Conservation (phyloP, 2,329 filamentous ascomycete genomes). For the Exophiala calicioides region DNA sequence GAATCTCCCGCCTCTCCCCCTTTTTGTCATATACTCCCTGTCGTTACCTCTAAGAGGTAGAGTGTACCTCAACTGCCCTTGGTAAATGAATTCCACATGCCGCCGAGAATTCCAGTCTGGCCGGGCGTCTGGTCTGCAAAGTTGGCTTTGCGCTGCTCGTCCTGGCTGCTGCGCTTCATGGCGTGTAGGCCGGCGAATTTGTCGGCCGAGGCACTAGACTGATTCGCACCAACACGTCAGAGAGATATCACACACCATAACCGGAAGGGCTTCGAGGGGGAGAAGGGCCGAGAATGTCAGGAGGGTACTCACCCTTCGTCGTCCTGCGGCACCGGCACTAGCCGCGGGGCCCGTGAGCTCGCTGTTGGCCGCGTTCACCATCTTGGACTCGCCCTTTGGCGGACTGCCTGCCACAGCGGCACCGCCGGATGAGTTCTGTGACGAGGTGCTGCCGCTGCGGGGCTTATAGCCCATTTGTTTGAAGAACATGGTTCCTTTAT, state of each 20-base stretch:
- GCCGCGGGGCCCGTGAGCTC: constrained; percentile 3
- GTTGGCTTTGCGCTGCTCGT: constrained; percentile 22
- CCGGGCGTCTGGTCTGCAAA: constrained; percentile 29
- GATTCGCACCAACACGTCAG: background rate
- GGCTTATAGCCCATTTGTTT: constrained; percentile 33
- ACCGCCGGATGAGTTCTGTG: constrained; percentile 6
- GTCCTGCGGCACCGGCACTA: constrained; percentile 20
- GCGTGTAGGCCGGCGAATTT: constrained; percentile 28
- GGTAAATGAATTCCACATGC: constrained; percentile 31
- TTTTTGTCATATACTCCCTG: too few species aligned
- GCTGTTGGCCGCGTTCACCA: background rate
- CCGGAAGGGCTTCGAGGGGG: background rate
- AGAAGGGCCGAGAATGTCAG: too few species aligned
- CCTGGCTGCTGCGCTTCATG: constrained; percentile 25
- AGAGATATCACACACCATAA: background rate
- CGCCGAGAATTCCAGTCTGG: constrained; percentile 25
- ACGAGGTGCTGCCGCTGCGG: constrained; percentile 27
- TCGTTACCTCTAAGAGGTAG: too few species aligned
- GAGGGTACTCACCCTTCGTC: constrained; percentile 28
- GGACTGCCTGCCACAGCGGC: constrained; percentile 10
- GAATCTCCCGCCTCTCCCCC: too few species aligned
- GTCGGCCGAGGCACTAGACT: constrained; percentile 17
- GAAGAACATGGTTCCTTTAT: constrained; percentile 28
- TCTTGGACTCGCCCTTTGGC: constrained; percentile 18
- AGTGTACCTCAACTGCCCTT: too few species aligned